phyloP scores from a whole-genome alignment of 306 rosid genomes.

The Rubus idaeus region DNA sequence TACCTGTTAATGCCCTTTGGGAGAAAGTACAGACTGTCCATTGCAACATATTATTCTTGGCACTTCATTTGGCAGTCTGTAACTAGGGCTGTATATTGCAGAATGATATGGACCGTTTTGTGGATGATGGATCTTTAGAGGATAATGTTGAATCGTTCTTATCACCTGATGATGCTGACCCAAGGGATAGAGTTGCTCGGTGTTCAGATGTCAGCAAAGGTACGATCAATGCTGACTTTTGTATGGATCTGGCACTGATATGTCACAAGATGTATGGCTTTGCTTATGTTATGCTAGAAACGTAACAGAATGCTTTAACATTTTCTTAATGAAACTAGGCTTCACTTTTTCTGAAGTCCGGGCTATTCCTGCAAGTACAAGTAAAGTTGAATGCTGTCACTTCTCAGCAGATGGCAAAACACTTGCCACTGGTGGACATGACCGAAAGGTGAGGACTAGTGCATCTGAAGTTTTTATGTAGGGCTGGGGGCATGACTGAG shows the following conservation, averaged over 20 bases:
- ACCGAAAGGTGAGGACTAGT: constrained; percentile 56
- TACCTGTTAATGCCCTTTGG: not conserved
- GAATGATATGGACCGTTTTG: constrained; percentile 52
- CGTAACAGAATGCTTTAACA: constrained; percentile 21
- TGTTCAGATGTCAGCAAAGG: constrained; percentile 50
- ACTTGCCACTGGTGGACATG: constrained; percentile 84
- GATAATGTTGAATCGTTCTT: constrained; percentile 55
- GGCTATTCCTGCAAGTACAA: constrained; percentile 50
- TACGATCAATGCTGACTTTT: constrained; percentile 25
- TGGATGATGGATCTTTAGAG: constrained; percentile 59
- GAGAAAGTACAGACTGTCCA: not conserved
- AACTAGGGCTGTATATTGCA: constrained; percentile 35
- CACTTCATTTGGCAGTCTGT: constrained; percentile 18
- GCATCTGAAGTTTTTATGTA: constrained; percentile 15
- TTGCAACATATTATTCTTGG: constrained; percentile 1
- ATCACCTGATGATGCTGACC: constrained; percentile 45
- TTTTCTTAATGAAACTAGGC: constrained; percentile 39
- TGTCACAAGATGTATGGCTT: not conserved
- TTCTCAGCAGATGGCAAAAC: constrained; percentile 87
- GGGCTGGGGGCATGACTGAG: not conserved
- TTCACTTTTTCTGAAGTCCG: constrained; percentile 45
- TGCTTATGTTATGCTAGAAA: not conserved
- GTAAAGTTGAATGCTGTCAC: constrained; percentile 72
- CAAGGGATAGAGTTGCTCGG: constrained; percentile 40
- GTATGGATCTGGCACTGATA: not conserved